Conservation (phyloP, 805 yeast species). For the Candida vartiovaarae region DNA sequence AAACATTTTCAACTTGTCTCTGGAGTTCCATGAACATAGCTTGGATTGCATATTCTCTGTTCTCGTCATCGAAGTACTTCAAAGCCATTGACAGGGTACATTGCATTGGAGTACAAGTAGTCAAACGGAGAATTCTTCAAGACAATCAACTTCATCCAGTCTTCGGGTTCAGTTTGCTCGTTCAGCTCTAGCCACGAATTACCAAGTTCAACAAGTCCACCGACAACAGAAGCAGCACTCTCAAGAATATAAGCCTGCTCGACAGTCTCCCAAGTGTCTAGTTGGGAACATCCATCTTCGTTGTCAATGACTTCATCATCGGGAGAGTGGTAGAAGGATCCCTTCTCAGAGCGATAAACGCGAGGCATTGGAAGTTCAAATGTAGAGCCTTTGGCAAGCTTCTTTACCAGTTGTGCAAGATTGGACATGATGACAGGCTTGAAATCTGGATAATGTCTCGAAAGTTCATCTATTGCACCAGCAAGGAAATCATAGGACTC, state of each 20-base stretch:
- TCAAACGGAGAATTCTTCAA: constrained; percentile 56
- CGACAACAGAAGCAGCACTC: constrained; percentile 38
- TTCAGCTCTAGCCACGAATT: constrained; percentile 22
- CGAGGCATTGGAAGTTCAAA: constrained; percentile 31
- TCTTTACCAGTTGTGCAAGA: constrained; percentile 36
- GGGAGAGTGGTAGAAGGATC: constrained; percentile 34
- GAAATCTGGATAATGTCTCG: constrained; percentile 75
- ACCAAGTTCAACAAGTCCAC: constrained; percentile 41
- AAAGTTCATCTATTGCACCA: constrained; percentile 65
- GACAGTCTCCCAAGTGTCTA: constrained; percentile 47
- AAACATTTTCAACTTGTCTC: constrained; percentile 24
- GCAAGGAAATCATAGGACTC: constrained; percentile 56
- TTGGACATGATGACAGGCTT: constrained; percentile 51
- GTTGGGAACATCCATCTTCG: constrained; percentile 34
- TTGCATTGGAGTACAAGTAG: constrained; percentile 45
- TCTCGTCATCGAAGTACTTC: constrained; percentile 49
- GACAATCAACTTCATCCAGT: constrained; percentile 42
- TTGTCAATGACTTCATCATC: constrained; percentile 35
- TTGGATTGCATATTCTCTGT: constrained; percentile 40
- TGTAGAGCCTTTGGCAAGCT: constrained; percentile 33
- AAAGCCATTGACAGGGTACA: constrained; percentile 48
- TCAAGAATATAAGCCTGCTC: constrained; percentile 40
- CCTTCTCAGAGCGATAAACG: constrained; percentile 36
- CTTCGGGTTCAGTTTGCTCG: constrained; percentile 31
- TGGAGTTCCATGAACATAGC: constrained; percentile 28